Conservation (phyloP, 768 basidiomycete species). For the Amanita phalloides region DNA sequence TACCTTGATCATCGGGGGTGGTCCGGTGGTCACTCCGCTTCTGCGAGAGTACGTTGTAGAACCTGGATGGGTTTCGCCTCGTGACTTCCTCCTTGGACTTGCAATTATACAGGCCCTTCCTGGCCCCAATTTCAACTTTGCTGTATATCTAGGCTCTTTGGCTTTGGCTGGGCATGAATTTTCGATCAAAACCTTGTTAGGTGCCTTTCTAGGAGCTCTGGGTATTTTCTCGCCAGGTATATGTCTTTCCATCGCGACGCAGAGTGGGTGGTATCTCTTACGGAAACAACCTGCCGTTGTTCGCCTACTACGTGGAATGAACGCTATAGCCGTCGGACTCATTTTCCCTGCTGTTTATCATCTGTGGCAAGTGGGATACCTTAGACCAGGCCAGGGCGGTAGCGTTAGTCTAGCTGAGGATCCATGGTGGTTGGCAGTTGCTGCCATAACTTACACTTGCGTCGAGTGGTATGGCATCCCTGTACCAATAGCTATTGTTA, state of each 20-base stretch:
- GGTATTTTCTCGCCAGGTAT: constrained; percentile 42
- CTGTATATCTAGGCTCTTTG: constrained; percentile 40
- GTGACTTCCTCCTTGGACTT: constrained; percentile 44
- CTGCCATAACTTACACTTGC: constrained; percentile 26
- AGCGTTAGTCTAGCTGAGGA: constrained; percentile 24
- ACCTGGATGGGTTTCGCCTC: constrained; percentile 37
- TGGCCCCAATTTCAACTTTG: constrained; percentile 49
- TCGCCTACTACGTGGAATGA: constrained; percentile 26
- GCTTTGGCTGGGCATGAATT: constrained; percentile 16
- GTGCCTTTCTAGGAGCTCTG: constrained; percentile 35
- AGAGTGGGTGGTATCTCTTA: constrained; percentile 22
- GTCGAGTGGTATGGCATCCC: constrained; percentile 30
- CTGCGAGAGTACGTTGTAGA: constrained; percentile 40
- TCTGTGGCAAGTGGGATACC: constrained; percentile 26
- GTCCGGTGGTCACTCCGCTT: constrained; percentile 47
- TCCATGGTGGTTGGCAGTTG: constrained; percentile 39
- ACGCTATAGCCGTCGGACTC: constrained; percentile 31
- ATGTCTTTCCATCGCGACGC: constrained; percentile 24
- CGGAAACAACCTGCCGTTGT: constrained; percentile 18
- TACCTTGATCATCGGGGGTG: constrained; percentile 40
- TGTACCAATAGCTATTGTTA: constrained; percentile 27
- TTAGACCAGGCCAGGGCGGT: constrained; percentile 16
- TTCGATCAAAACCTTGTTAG: constrained; percentile 22
- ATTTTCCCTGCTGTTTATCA: constrained; percentile 31
- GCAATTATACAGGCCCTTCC: constrained; percentile 39